phyloP scores from a whole-genome alignment of 2,329 filamentous ascomycete species.

The Thermomyces lanuginosus region DNA sequence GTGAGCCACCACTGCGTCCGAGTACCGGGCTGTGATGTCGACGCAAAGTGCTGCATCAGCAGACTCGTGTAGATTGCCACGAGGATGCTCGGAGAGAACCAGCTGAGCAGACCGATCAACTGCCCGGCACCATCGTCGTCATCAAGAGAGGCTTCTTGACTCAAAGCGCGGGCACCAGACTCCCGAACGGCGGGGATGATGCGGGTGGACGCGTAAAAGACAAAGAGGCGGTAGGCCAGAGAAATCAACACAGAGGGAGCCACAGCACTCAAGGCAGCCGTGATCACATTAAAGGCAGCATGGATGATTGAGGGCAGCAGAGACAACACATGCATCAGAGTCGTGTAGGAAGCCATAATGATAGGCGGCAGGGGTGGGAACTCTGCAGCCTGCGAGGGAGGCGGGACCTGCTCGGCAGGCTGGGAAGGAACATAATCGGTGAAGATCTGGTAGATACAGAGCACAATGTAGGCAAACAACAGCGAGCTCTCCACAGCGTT shows the following conservation, averaged over 20 bases:
- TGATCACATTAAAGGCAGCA: constrained; percentile 69
- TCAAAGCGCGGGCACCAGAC: constrained; percentile 64
- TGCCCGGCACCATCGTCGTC: constrained; percentile 70
- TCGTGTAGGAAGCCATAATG: constrained; percentile 96
- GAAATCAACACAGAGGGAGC: constrained; percentile 93
- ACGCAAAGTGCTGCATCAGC: constrained; percentile 85
- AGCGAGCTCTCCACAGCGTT: constrained; percentile 92
- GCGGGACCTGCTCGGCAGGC: constrained; percentile 39
- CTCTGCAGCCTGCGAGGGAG: constrained; percentile 45
- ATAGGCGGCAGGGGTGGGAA: constrained; percentile 93
- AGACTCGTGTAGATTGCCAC: constrained; percentile 94
- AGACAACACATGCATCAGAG: constrained; percentile 66
- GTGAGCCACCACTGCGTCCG: constrained; percentile 67
- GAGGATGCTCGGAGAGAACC: constrained; percentile 87
- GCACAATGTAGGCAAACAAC: constrained; percentile 91
- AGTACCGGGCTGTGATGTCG: constrained; percentile 43
- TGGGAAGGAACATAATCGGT: constrained; percentile 84
- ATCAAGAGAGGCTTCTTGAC: constrained; percentile 70
- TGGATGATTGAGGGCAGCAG: constrained; percentile 69
- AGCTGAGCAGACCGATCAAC: constrained; percentile 68
- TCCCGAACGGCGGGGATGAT: constrained; percentile 91
- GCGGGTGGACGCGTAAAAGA: constrained; percentile 85
- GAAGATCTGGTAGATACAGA: constrained; percentile 98
- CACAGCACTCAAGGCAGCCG: constrained; percentile 86
- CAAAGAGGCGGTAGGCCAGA: constrained; percentile 79